Percentiles rank a stretch among this genome's conserved stretches.
Conservation (phyloP, 192 early-diverging fungal species). For the Oehlia diaphana region DNA sequence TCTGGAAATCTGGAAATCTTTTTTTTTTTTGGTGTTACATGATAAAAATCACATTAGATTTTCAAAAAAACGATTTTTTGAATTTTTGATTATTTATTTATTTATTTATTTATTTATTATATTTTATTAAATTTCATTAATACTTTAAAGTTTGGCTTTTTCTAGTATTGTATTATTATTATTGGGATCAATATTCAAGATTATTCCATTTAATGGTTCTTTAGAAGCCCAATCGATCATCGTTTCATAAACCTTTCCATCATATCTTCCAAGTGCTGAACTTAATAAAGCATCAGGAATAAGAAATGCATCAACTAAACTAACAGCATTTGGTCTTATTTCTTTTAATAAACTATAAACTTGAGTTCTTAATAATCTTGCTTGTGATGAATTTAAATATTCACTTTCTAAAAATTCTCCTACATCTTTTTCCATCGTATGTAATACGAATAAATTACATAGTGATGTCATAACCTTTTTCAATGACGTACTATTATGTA, state of each 20-base stretch:
- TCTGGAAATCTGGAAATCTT: too few species aligned
- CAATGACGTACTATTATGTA: slow-evolving; percentile 43
- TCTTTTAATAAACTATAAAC: slow-evolving; percentile 59
- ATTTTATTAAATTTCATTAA: too few species aligned
- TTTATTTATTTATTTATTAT: too few species aligned
- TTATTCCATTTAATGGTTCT: slow-evolving; percentile 36
- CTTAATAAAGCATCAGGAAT: slow-evolving; percentile 74
- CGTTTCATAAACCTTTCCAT: slow-evolving; percentile 77
- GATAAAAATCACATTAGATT: too few species aligned
- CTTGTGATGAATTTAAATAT: slow-evolving; percentile 54
- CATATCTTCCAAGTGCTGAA: slow-evolving; percentile 73
- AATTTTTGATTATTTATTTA: too few species aligned
- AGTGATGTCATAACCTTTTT: slow-evolving; percentile 46
- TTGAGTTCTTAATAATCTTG: slow-evolving; percentile 48
- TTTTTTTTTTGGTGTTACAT: too few species aligned
- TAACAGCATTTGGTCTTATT: slow-evolving; percentile 73
- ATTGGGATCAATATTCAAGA: neutral
- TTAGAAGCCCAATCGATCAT: slow-evolving; percentile 41
- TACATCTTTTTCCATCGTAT: slow-evolving; percentile 68
- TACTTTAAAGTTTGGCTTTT: neutral
- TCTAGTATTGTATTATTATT: neutral
- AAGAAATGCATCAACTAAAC: slow-evolving; percentile 79
- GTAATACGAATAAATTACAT: slow-evolving; percentile 56
- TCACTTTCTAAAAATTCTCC: slow-evolving; percentile 61
- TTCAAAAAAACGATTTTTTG: too few species aligned